phyloP scores from a whole-genome alignment of 257 asterid species.

The Pogostemon cablin region DNA sequence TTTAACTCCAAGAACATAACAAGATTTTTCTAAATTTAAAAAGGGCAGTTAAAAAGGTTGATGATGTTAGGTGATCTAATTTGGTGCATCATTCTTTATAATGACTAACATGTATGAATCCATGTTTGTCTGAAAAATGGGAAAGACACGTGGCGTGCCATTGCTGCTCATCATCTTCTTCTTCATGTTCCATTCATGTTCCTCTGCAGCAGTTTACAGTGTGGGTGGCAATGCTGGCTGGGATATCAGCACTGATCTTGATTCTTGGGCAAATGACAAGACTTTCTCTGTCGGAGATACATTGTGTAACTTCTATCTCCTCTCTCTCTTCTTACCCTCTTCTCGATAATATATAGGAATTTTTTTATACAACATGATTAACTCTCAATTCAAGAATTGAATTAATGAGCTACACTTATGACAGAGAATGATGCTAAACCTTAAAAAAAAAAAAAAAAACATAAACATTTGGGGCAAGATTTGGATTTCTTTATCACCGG shows the following conservation, averaged over 20 bases:
- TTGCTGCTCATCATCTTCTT: constrained; percentile 30
- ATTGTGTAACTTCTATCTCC: constrained; percentile 49
- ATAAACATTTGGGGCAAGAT: too few species aligned
- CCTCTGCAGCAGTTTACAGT: constrained; percentile 55
- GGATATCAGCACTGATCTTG: constrained; percentile 88
- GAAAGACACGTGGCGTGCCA: constrained; percentile 28
- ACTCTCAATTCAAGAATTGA: too few species aligned
- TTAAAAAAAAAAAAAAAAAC: too few species aligned
- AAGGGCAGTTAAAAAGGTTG: not conserved
- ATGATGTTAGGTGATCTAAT: constrained; percentile 61
- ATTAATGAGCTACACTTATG: too few species aligned
- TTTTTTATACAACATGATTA: too few species aligned
- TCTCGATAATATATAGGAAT: too few species aligned
- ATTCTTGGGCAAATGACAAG: constrained; percentile 66
- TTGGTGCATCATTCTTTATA: not conserved
- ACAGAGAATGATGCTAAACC: too few species aligned
- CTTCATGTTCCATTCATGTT: constrained; percentile 35
- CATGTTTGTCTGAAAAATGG: constrained; percentile 41
- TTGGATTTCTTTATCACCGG: too few species aligned
- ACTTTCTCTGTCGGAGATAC: constrained; percentile 59
- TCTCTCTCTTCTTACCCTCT: not conserved
- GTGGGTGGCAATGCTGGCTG: constrained; percentile 87
- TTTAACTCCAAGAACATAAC: not conserved
- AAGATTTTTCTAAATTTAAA: not conserved
- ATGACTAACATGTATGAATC: too few species aligned